Percentiles rank a stretch among this genome's conserved stretches.
These are phyloP conservation scores for Cenchrus fungigraminus DNA, from an alignment of 176 grass and related monocot genomes.

Conservation along the genomic window DNA sequence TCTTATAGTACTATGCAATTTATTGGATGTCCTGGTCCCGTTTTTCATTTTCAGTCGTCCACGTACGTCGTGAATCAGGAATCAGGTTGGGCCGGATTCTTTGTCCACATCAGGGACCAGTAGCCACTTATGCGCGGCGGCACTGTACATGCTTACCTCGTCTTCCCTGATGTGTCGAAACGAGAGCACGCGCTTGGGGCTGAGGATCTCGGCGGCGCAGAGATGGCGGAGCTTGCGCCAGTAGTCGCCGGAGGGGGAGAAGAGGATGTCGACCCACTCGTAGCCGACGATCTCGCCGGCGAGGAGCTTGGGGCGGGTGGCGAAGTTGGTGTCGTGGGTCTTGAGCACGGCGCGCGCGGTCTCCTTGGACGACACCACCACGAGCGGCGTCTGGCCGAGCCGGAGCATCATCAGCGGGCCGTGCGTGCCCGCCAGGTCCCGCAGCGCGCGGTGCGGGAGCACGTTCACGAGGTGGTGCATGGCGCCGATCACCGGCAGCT, in stretches of 20 bases:
- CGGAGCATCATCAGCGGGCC: background rate
- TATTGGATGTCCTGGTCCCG: too few relatives aligned
- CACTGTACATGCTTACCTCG: background rate
- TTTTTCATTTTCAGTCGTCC: too few relatives aligned
- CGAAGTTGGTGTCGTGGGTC: background rate
- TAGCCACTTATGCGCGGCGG: too few relatives aligned
- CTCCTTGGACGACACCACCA: background rate
- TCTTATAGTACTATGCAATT: too few relatives aligned
- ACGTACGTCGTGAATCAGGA: too few relatives aligned
- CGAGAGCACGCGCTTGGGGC: background rate
- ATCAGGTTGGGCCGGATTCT: too few relatives aligned
- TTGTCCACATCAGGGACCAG: too few relatives aligned
- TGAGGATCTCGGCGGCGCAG: background rate
- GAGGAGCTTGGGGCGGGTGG: background rate
- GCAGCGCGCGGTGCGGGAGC: slow-evolving; percentile 7
- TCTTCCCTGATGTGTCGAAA: background rate
- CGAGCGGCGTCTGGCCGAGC: background rate
- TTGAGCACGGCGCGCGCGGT: background rate
- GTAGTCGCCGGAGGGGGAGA: slow-evolving; percentile 6
- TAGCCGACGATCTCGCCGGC: background rate
- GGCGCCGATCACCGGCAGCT: slow-evolving; percentile 9
- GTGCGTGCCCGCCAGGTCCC: background rate
- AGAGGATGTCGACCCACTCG: background rate
- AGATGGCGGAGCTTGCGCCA: background rate
- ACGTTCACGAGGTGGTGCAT: background rate